Conservation (phyloP, 176 grass and related monocot species). For the Zizania latifolia region DNA sequence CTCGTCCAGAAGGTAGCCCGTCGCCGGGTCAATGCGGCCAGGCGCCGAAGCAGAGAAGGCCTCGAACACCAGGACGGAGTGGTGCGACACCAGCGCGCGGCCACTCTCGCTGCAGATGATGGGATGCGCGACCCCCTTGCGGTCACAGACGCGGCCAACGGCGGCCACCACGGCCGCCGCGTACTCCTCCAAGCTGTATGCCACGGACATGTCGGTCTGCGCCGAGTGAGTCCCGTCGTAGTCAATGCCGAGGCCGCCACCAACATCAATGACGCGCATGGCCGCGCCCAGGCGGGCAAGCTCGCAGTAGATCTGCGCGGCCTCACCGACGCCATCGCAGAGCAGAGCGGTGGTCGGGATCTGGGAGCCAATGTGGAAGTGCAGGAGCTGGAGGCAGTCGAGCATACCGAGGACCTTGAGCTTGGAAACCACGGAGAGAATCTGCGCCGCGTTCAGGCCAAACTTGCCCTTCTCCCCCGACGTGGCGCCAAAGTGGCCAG, state of each 20-base stretch:
- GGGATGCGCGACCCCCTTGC: slow-evolving; percentile 62
- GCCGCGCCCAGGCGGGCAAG: slow-evolving; percentile 68
- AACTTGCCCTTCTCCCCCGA: slow-evolving; percentile 97
- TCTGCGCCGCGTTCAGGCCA: slow-evolving; percentile 67
- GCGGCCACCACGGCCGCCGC: slow-evolving; percentile 59
- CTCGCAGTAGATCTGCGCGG: slow-evolving; percentile 89
- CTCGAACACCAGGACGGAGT: slow-evolving; percentile 88
- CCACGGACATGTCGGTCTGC: slow-evolving; percentile 82
- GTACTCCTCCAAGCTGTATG: slow-evolving; percentile 82
- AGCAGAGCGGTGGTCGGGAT: slow-evolving; percentile 81
- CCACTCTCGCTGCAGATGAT: slow-evolving; percentile 93
- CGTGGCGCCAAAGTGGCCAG: slow-evolving; percentile 86
- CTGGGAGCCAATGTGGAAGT: slow-evolving; percentile 98
- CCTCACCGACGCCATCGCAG: slow-evolving; percentile 78
- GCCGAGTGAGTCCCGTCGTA: slow-evolving; percentile 78
- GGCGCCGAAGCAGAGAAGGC: slow-evolving; percentile 53
- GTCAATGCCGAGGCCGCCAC: slow-evolving; percentile 85
- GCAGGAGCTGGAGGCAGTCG: slow-evolving; percentile 91
- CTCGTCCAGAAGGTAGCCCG: slow-evolving; percentile 51
- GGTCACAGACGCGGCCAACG: slow-evolving; percentile 71
- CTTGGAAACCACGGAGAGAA: slow-evolving; percentile 66
- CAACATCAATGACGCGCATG: slow-evolving; percentile 81
- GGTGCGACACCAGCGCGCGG: slow-evolving; percentile 90
- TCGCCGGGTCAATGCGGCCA: slow-evolving; percentile 23
- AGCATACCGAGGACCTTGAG: slow-evolving; percentile 65